Percentiles rank a stretch among this genome's conserved stretches.
These are phyloP conservation scores for Pyrus hybrid DNA, from an alignment of 331 rosid genomes.

Conservation along the genomic window DNA sequence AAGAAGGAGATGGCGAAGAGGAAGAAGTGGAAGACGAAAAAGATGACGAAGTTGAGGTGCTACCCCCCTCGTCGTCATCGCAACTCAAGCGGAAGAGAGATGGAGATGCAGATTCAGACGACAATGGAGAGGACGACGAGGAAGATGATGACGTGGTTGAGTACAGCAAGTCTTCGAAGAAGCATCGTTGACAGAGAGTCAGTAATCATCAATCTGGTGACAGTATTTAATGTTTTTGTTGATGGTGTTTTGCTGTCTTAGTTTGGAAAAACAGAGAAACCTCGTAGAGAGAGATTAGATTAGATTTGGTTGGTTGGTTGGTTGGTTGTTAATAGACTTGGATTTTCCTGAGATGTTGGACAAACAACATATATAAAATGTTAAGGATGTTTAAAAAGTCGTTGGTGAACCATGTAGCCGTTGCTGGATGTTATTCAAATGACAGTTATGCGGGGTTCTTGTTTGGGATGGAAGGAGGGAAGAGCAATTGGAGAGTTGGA, in stretches of 20 bases:
- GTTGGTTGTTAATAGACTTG: conserved; percentile 8
- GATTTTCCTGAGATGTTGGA: conserved; percentile 21
- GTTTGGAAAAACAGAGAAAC: conserved; percentile 47
- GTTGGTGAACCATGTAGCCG: conserved; percentile 61
- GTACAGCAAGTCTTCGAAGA: conserved; percentile 56
- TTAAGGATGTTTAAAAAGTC: conserved; percentile 39
- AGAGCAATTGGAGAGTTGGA: conserved; percentile 11
- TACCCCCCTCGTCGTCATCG: conserved; percentile 35
- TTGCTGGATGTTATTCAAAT: conserved; percentile 48
- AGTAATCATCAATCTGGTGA: neutral
- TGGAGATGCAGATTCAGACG: conserved; percentile 31
- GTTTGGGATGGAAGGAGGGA: conserved; percentile 5
- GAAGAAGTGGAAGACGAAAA: conserved; percentile 38
- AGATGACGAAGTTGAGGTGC: conserved; percentile 38
- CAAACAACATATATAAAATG: conserved; percentile 26
- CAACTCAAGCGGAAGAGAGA: conserved; percentile 73
- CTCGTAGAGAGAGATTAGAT: conserved; percentile 28
- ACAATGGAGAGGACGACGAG: conserved; percentile 16
- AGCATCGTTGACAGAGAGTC: conserved; percentile 37
- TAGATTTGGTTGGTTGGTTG: conserved; percentile 22
- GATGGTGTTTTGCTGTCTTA: conserved; percentile 26
- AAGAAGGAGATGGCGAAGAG: conserved; percentile 40
- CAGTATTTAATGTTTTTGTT: conserved; percentile 14
- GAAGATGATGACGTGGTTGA: conserved; percentile 51
- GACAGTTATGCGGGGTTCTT: conserved; percentile 56